Conservation (phyloP, 2,329 filamentous ascomycete genomes). For the Pestalotiopsis fici region DNA sequence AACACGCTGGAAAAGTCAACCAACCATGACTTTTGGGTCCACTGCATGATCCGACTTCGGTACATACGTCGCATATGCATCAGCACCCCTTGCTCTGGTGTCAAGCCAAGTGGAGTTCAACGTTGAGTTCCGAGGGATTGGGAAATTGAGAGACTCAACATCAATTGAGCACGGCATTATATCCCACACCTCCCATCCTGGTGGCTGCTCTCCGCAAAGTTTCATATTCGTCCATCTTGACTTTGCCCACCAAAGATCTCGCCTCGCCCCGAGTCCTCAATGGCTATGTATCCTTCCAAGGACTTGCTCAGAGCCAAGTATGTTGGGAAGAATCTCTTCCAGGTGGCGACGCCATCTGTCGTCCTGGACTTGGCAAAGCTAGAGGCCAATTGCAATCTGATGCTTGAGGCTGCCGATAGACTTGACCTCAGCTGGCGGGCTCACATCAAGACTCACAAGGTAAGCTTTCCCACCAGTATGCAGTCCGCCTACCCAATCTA, state of each 20-base stretch:
- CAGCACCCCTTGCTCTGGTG: background rate
- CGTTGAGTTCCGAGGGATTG: background rate
- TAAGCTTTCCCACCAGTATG: slow-evolving; percentile 28
- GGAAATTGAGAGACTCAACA: background rate
- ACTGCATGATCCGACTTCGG: background rate
- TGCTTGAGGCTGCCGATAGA: slow-evolving; percentile 64
- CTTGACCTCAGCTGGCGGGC: slow-evolving; percentile 70
- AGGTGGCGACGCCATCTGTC: slow-evolving; percentile 66
- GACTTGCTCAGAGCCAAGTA: slow-evolving; percentile 42
- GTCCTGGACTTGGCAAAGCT: slow-evolving; percentile 70
- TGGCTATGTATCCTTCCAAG: slow-evolving; percentile 22
- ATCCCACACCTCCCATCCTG: background rate
- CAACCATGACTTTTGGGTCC: background rate
- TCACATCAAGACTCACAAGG: slow-evolving; percentile 85
- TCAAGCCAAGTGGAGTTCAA: background rate
- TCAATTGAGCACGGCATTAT: background rate
- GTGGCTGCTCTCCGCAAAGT: background rate
- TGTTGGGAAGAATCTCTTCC: slow-evolving; percentile 59
- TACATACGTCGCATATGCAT: background rate
- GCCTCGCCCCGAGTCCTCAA: background rate
- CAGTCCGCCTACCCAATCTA: background rate
- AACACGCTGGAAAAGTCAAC: background rate
- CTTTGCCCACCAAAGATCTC: background rate
- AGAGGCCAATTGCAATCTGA: slow-evolving; percentile 67
- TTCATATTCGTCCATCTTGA: background rate